Evolutionary conservation across 345 rosid genomes (phyloP), one percentile per base, ranked within the genome.

Genomic region (Anacardium occidentale): DNA sequence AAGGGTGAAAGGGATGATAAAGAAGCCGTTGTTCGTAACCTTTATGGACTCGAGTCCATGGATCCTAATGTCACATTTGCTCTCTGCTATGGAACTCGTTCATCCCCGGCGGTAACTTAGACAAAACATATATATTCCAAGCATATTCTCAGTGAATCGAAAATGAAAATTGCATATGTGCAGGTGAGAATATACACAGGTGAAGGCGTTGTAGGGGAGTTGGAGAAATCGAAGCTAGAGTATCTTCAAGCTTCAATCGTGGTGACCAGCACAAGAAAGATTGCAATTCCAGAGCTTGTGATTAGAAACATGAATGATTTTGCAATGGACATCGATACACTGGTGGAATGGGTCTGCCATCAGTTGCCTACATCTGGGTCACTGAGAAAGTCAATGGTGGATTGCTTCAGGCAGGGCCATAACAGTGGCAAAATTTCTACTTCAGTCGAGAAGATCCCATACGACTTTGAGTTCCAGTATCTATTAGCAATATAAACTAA

Each of bases 181-280:
- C 88, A 91, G 98, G 96, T 94, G 79, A 85, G 87, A 77, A 82
- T 89, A 69, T 94, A 92, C 82, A 94, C 96, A 12, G 91, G 85
- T 0, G 98, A 90, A 10, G 92, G 89, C 14, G 85, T 92, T 10
- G 47, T 66, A 21, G 77, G 74, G 0, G 97, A 90, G 83, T 57
- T 94, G 69, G 98, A 94, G 83, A 94, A 83, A 68, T 83, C 98
- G 22, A 94, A 94, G 79, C 83, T 92, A 47, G 98, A 94, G 78
- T 92, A 92, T 76, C 74, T 94, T 51, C 98, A 92, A 75, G 98
- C 98, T 0, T 89, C 98, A 2, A 74, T 88, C 6, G 84, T 85
- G 22, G 93, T 92, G 64, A 92, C 89, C 0, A 75, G 62, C 78
- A 74, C 88, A n/a, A 90, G 89, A 73, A 86, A 83, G 65, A 86